Conservation (phyloP, 2,329 filamentous ascomycete genomes). For the Alternaria longipes region DNA sequence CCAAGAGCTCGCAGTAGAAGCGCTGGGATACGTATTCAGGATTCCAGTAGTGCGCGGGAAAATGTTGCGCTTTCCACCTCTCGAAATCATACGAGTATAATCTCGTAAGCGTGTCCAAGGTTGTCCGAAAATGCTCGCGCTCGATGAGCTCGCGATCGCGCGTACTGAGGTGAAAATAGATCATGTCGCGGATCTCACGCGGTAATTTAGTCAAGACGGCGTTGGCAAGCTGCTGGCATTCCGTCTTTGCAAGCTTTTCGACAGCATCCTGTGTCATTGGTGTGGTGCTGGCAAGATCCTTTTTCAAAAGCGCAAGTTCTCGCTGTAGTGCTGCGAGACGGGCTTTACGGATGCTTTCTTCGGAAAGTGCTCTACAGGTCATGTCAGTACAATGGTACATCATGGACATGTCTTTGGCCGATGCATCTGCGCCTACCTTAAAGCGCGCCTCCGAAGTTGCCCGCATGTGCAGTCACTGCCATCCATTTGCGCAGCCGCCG, state of each 20-base stretch:
- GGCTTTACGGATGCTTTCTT: constrained; percentile 9
- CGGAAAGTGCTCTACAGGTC: constrained; percentile 5
- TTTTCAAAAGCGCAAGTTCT: constrained; percentile 17
- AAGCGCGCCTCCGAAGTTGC: constrained; percentile 2
- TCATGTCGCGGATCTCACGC: constrained; percentile 32
- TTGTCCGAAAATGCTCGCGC: constrained; percentile 33
- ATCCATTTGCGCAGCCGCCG: background rate
- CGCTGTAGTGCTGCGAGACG: constrained; percentile 13
- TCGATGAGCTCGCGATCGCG: constrained; percentile 21
- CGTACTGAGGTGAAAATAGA: constrained; percentile 26
- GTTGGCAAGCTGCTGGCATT: constrained; percentile 23
- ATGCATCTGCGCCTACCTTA: background rate
- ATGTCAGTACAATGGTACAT: background rate
- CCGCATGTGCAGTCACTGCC: background rate
- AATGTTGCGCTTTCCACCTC: constrained; percentile 29
- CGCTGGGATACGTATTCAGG: constrained; percentile 9
- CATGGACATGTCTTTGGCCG: background rate
- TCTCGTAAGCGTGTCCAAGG: constrained; percentile 25
- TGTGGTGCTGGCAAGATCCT: constrained; percentile 11
- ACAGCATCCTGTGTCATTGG: constrained; percentile 13
- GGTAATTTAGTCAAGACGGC: constrained; percentile 20
- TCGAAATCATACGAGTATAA: constrained; percentile 26
- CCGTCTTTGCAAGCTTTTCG: constrained; percentile 23
- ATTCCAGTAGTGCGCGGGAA: constrained; percentile 30
- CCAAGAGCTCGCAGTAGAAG: constrained; percentile 24